phyloP scores from a whole-genome alignment of 257 asterid genomes.

The Ligustrum vulgare region DNA sequence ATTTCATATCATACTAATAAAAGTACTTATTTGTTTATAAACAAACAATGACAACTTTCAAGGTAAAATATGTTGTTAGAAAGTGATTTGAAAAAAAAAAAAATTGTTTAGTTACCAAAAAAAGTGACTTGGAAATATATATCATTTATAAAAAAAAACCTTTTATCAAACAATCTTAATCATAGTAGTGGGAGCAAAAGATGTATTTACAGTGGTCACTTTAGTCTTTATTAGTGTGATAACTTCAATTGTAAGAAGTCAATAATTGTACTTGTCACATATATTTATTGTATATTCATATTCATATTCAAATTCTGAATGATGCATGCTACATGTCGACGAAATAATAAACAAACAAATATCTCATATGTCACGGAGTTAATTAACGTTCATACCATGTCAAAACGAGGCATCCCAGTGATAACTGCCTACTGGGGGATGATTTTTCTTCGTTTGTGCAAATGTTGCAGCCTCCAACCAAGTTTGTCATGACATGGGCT shows the following conservation, averaged over 20 bases:
- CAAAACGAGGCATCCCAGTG: constrained; percentile 57
- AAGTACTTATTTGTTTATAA: too few relatives aligned
- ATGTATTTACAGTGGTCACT: not conserved
- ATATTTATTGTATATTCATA: too few relatives aligned
- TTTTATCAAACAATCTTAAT: too few relatives aligned
- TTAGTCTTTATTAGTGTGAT: not conserved
- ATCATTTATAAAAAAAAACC: too few relatives aligned
- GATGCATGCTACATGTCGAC: not conserved
- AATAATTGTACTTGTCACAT: not conserved
- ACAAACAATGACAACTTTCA: too few relatives aligned
- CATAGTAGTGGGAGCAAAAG: too few relatives aligned
- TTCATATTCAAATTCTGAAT: not conserved
- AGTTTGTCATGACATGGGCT: constrained; percentile 69
- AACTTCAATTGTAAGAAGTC: not conserved
- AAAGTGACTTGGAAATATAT: too few relatives aligned
- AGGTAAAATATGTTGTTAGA: too few relatives aligned
- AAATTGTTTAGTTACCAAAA: too few relatives aligned
- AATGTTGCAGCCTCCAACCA: constrained; percentile 62
- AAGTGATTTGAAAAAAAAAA: too few relatives aligned
- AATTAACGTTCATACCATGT: constrained; percentile 47
- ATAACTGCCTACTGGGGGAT: constrained; percentile 56
- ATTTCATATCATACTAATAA: too few relatives aligned
- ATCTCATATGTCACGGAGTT: not conserved
- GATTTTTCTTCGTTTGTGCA: constrained; percentile 49
- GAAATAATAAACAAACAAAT: not conserved